phyloP scores from a whole-genome alignment of 441 rosid genomes.

The Cnidoscolus chayamansa region DNA sequence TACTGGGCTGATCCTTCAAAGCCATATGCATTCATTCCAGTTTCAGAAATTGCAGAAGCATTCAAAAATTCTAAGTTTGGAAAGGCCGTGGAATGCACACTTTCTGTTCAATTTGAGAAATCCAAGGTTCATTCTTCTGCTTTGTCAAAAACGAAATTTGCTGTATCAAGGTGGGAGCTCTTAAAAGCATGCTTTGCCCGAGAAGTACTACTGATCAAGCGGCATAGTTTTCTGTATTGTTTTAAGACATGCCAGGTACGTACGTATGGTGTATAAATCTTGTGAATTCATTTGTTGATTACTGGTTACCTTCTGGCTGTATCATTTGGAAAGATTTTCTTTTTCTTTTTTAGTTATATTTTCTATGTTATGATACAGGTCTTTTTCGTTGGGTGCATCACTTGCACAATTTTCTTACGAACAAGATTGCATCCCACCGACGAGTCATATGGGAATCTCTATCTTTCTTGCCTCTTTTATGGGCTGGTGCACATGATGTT shows the following conservation, averaged over 20 bases:
- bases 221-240: slow-evolving; percentile 75
- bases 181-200: slow-evolving; percentile 60
- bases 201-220: slow-evolving; percentile 60
- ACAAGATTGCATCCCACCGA: slow-evolving; percentile 79
- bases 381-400: slow-evolving; percentile 75
- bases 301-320: background rate
- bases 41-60: slow-evolving; percentile 65
- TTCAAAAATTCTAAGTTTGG: slow-evolving; percentile 65
- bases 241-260: slow-evolving; percentile 82
- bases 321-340: background rate
- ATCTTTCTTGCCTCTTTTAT: slow-evolving; percentile 76
- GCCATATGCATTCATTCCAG: slow-evolving; percentile 61
- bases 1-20: slow-evolving; percentile 85
- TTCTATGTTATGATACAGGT: slow-evolving; percentile 44
- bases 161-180: slow-evolving; percentile 73
- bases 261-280: background rate
- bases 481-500: slow-evolving; percentile 91
- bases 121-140: slow-evolving; percentile 55
- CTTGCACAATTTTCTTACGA: slow-evolving; percentile 70
- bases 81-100: slow-evolving; percentile 41
- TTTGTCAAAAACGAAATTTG: slow-evolving; percentile 59
- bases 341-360: background rate
- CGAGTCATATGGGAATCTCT: slow-evolving; percentile 64
- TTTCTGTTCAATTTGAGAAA: slow-evolving; percentile 51
- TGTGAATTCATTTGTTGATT: background rate